Percentiles rank a stretch among this genome's conserved stretches.
These are phyloP conservation scores for Oemleria cerasiformis DNA, from an alignment of 306 rosid species.

Conservation along the genomic window DNA sequence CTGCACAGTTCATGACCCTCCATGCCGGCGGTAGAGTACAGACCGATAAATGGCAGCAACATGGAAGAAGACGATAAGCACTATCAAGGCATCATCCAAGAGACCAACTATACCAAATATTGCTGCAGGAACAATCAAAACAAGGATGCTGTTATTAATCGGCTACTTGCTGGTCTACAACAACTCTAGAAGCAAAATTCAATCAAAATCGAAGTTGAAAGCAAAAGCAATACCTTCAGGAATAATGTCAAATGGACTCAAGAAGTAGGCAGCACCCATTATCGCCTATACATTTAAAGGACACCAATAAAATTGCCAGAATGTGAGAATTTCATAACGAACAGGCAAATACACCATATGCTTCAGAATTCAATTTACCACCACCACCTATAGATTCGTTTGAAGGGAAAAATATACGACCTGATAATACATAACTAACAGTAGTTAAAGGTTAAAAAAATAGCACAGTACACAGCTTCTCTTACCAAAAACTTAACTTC, in stretches of 20 bases:
- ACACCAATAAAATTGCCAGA: background rate
- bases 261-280: constrained; percentile 47
- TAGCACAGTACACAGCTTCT: background rate
- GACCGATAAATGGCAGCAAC: constrained; percentile 77
- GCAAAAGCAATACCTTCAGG: constrained; percentile 75
- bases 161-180: background rate
- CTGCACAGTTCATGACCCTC: constrained; percentile 45
- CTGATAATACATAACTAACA: background rate
- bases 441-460: background rate
- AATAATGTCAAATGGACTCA: constrained; percentile 88
- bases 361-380: background rate
- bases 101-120: constrained; percentile 75
- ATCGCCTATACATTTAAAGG: constrained; percentile 49
- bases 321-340: background rate
- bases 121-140: constrained; percentile 42
- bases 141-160: background rate
- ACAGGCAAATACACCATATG: background rate
- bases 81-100: constrained; percentile 68
- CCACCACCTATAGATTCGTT: background rate
- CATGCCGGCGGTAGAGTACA: constrained; percentile 65
- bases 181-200: background rate
- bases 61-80: constrained; percentile 68
- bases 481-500: background rate
- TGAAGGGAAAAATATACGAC: background rate
- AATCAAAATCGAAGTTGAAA: constrained; percentile 7